phyloP scores from a whole-genome alignment of 495 filamentous ascomycete genomes.

The Platismatia glauca region DNA sequence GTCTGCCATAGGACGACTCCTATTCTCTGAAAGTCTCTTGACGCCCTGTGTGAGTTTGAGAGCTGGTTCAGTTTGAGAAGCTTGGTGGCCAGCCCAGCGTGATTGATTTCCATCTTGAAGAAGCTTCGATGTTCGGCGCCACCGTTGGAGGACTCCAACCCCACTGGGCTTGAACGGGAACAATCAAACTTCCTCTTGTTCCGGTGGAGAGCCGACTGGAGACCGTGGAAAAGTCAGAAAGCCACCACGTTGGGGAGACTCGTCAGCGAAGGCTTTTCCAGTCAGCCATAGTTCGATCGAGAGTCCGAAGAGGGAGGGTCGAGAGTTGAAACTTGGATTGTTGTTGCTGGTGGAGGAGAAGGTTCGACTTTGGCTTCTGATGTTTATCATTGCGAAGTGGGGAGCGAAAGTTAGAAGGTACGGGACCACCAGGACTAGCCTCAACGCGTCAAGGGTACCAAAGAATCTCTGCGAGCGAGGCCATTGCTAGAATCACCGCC shows the following conservation, averaged over 20 bases:
- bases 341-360: background rate
- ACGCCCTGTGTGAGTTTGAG: background rate
- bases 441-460: constrained; percentile 17
- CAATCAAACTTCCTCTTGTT: background rate
- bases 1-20: background rate
- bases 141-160: background rate
- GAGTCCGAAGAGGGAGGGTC: background rate
- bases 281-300: background rate
- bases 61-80: background rate
- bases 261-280: background rate
- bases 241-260: background rate
- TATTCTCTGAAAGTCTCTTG: background rate
- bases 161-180: background rate
- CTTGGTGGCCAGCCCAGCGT: background rate
- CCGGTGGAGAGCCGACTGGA: background rate
- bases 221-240: background rate
- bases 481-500: background rate
- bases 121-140: background rate
- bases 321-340: too few relatives aligned
- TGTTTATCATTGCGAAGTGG: constrained; percentile 7
- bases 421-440: constrained; percentile 10
- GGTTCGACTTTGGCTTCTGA: constrained; percentile 1
- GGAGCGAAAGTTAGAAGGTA: constrained; percentile 11
- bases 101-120: background rate
- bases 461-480: background rate